phyloP scores from a whole-genome alignment of 2,329 filamentous ascomycete species.

The Aspergillus sp. region DNA sequence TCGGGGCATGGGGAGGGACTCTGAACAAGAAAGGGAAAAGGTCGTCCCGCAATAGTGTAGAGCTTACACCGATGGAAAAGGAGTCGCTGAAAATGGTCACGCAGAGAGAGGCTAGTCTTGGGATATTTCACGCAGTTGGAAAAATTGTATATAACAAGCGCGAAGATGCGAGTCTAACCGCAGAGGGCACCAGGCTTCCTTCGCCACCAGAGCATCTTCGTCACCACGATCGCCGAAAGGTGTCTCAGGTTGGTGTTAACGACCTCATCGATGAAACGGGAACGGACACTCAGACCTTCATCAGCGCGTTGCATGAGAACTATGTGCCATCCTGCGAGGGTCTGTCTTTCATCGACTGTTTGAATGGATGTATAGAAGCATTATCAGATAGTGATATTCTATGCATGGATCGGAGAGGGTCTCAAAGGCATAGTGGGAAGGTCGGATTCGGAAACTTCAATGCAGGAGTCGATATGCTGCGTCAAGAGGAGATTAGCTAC shows the following conservation, averaged over 20 bases:
- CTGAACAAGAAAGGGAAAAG: conserved; percentile 62
- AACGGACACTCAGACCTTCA: conserved; percentile 82
- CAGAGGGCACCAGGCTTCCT: conserved; percentile 40
- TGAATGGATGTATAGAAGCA: conserved; percentile 77
- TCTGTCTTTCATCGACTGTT: conserved; percentile 61
- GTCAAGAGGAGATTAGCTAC: conserved; percentile 91
- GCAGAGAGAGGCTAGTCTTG: conserved; percentile 79
- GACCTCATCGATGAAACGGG: conserved; percentile 85
- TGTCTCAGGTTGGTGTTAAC: conserved; percentile 61
- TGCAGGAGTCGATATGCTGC: conserved; percentile 54
- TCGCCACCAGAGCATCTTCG: conserved; percentile 53
- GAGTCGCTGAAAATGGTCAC: conserved; percentile 74
- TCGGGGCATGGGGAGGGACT: conserved; percentile 65
- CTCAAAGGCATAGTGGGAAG: conserved; percentile 38
- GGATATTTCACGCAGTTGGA: conserved; percentile 92
- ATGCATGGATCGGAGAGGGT: conserved; percentile 49
- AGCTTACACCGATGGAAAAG: conserved; percentile 65
- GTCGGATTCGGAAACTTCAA: conserved; percentile 48
- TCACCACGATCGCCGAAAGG: conserved; percentile 51
- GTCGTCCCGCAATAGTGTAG: conserved; percentile 35
- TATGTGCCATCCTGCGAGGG: conserved; percentile 72
- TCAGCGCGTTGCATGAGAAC: conserved; percentile 88
- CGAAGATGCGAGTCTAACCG: conserved; percentile 42
- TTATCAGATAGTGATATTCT: conserved; percentile 85
- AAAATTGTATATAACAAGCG: conserved; percentile 97